phyloP scores from a whole-genome alignment of 495 filamentous ascomycete genomes.

The Xylaria flabelliformis region DNA sequence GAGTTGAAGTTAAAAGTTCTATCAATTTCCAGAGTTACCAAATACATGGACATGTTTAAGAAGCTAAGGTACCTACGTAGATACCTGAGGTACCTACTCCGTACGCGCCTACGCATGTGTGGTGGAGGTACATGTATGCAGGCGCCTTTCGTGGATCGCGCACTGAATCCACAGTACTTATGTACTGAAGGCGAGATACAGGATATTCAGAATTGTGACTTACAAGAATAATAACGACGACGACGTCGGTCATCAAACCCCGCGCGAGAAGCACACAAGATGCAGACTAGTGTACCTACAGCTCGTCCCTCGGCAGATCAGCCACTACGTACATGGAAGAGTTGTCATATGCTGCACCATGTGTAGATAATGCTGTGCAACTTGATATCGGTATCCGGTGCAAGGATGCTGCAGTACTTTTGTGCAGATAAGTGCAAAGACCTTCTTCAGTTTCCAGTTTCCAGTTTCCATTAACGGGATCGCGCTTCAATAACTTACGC shows the following conservation, averaged over 20 bases:
- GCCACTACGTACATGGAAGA: not conserved
- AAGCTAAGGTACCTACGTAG: not conserved
- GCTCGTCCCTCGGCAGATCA: not conserved
- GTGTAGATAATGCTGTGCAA: slow-evolving; percentile 12
- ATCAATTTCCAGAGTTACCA: not conserved
- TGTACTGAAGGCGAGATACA: not conserved
- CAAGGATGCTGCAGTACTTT: slow-evolving; percentile 13
- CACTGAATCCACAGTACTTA: not conserved
- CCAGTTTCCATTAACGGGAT: not conserved
- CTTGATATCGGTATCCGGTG: slow-evolving; percentile 11
- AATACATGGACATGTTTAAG: not conserved
- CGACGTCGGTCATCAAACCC: not conserved
- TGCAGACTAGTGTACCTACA: not conserved
- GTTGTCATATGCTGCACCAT: slow-evolving; percentile 1
- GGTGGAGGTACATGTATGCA: not conserved
- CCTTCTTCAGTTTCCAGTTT: not conserved
- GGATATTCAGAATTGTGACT: not conserved
- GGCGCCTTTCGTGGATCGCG: slow-evolving; percentile 3
- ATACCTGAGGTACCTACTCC: not conserved
- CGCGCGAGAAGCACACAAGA: not conserved
- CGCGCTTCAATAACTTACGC: not conserved
- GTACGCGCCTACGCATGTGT: not conserved
- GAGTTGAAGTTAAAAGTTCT: not conserved
- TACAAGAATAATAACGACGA: not conserved
- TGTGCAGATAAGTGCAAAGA: not conserved